Conservation (phyloP, 2,329 filamentous ascomycete species). For the Botryosphaeria dothidea region DNA sequence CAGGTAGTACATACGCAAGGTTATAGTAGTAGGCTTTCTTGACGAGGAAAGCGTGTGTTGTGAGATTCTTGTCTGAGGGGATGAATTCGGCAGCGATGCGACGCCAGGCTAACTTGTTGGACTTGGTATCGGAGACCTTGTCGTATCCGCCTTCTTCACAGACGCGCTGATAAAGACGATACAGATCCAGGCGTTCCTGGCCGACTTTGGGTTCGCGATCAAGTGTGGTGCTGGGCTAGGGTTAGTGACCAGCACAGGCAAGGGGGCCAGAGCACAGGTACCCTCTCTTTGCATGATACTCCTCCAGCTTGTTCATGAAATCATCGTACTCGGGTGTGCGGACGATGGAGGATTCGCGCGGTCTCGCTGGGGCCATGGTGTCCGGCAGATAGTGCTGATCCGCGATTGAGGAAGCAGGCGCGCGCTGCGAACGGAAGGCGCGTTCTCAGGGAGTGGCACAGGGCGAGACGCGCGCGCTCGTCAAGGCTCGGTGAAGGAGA, state of each 20-base stretch:
- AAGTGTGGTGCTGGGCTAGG: slow-evolving; percentile 61
- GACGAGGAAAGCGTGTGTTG: slow-evolving; percentile 81
- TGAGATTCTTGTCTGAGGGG: slow-evolving; percentile 71
- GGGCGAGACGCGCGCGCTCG: slow-evolving; percentile 19
- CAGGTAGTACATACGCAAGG: slow-evolving; percentile 56
- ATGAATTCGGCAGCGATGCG: slow-evolving; percentile 75
- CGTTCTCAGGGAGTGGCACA: slow-evolving; percentile 4
- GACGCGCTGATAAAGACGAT: slow-evolving; percentile 77
- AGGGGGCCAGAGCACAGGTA: slow-evolving; percentile 30
- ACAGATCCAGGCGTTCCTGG: slow-evolving; percentile 71
- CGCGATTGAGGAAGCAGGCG: not conserved
- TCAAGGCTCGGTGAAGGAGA: slow-evolving; percentile 13
- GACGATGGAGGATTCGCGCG: slow-evolving; percentile 49
- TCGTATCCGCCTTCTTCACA: slow-evolving; percentile 82
- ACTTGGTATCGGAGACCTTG: slow-evolving; percentile 64
- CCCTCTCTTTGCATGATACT: slow-evolving; percentile 78
- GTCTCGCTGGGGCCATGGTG: slow-evolving; percentile 48
- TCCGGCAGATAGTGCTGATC: not conserved
- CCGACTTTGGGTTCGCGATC: slow-evolving; percentile 82
- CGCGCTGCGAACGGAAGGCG: not conserved
- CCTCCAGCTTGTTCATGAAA: slow-evolving; percentile 72
- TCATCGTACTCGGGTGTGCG: slow-evolving; percentile 68
- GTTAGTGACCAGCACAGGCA: slow-evolving; percentile 20
- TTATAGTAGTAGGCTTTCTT: slow-evolving; percentile 92
- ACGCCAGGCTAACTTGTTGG: slow-evolving; percentile 84